Evolutionary conservation across 768 basidiomycete species (phyloP).

Genomic region (Cubamyces lactineus): DNA sequence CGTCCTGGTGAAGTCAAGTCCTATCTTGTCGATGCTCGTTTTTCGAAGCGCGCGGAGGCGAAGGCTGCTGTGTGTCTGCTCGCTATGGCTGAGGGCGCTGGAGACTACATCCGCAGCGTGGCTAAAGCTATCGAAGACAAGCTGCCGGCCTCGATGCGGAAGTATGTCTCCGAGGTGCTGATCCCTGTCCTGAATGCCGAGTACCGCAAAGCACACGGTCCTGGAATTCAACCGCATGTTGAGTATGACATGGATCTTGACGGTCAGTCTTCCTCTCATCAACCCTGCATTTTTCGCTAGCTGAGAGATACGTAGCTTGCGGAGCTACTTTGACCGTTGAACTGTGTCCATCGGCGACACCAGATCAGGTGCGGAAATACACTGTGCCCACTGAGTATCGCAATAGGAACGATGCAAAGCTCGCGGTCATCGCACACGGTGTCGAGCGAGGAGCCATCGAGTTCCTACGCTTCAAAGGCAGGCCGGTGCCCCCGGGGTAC

Average conservation of each 20-base stretch:
- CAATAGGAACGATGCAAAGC: conserved; percentile 63
- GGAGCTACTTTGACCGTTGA: conserved; percentile 54
- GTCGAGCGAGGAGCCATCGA: conserved; percentile 61
- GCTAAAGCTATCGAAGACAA: conserved; percentile 47
- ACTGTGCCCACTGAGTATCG: conserved; percentile 53
- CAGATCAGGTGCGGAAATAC: conserved; percentile 48
- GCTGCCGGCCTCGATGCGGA: conserved; percentile 49
- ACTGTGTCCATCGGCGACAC: conserved; percentile 37
- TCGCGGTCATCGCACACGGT: conserved; percentile 56
- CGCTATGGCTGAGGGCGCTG: conserved; percentile 66
- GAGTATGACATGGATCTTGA: conserved; percentile 50
- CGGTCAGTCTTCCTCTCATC: conserved; percentile 42
- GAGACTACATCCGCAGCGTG: conserved; percentile 55
- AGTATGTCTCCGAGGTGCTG: conserved; percentile 48
- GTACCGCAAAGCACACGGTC: conserved; percentile 44
- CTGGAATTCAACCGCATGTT: conserved; percentile 43
- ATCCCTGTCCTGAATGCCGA: conserved; percentile 50
- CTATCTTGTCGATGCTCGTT: conserved; percentile 66
- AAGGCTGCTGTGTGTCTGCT: conserved; percentile 67
- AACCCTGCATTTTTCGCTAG: not conserved
- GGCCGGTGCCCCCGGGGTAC: conserved; percentile 46
- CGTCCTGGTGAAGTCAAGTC: conserved; percentile 55
- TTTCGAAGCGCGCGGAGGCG: conserved; percentile 64
- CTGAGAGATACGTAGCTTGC: conserved; percentile 45
- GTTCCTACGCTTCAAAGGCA: conserved; percentile 58